Evolutionary conservation across 2,329 filamentous ascomycete genomes (phyloP).

Genomic region (Botrytis tulipae): DNA sequence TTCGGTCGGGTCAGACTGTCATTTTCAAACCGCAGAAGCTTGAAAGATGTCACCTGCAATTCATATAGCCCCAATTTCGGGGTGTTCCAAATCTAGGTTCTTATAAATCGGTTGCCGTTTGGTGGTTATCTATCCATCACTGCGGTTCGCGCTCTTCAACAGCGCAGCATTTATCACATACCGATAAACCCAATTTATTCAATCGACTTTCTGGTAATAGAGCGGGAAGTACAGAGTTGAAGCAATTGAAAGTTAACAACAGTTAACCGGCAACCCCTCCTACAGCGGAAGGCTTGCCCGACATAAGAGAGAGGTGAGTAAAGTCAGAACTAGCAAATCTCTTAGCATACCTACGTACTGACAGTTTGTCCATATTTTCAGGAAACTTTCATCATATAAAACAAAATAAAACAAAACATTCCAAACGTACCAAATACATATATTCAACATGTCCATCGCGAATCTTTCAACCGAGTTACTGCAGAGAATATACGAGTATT

Average conservation of each 20-base stretch:
- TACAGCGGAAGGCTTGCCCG: background rate
- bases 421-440: background rate
- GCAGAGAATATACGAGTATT: conserved; percentile 36
- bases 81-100: conserved; percentile 36
- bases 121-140: conserved; percentile 33
- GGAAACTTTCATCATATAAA: conserved; percentile 7
- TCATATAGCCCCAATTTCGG: conserved; percentile 38
- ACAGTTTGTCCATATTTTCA: conserved; percentile 18
- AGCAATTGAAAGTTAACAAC: background rate
- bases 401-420: background rate
- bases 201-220: conserved; percentile 21
- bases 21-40: conserved; percentile 29
- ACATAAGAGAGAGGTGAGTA: background rate
- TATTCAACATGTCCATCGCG: conserved; percentile 33
- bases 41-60: conserved; percentile 34
- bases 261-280: background rate
- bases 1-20: conserved; percentile 35
- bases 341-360: conserved; percentile 15
- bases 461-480: conserved; percentile 37
- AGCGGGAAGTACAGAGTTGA: background rate
- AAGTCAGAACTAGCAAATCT: background rate
- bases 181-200: conserved; percentile 23
- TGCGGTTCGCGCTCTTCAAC: conserved; percentile 29
- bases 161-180: conserved; percentile 27
- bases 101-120: conserved; percentile 26